Evolutionary conservation across 225 moss, liverwort and hornwort species (phyloP).

Genomic region (Polytrichum commune): DNA sequence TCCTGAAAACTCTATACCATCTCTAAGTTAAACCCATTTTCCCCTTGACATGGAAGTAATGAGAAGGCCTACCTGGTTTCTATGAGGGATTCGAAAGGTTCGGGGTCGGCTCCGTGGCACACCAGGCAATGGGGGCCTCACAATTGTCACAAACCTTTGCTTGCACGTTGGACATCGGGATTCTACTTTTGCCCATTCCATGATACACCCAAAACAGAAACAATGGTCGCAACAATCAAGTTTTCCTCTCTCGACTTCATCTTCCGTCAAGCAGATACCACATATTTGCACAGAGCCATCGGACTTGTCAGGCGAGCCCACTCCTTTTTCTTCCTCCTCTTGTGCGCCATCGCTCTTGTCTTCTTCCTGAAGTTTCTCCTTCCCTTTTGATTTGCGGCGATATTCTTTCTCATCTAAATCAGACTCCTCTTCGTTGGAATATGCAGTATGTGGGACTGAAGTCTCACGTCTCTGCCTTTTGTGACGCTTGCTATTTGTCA

Average conservation of each 20-base stretch:
- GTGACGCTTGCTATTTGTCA: slow-evolving; percentile 38
- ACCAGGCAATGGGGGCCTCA: slow-evolving; percentile 52
- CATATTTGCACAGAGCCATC: slow-evolving; percentile 56
- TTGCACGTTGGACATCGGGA: slow-evolving; percentile 94
- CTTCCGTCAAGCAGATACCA: slow-evolving; percentile 90
- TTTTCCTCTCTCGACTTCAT: slow-evolving; percentile 79
- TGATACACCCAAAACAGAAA: slow-evolving; percentile 94
- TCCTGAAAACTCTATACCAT: too few relatives aligned
- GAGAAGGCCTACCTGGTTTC: slow-evolving; percentile 60
- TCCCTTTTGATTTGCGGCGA: slow-evolving; percentile 41
- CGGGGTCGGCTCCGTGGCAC: slow-evolving; percentile 75
- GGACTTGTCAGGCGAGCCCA: slow-evolving; percentile 15
- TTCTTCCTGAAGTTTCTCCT: slow-evolving; percentile 38
- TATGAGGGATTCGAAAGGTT: slow-evolving; percentile 72
- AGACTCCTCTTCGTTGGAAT: slow-evolving; percentile 31
- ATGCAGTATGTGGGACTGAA: slow-evolving; percentile 25
- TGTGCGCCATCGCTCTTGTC: slow-evolving; percentile 16
- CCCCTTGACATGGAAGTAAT: too few relatives aligned
- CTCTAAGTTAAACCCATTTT: too few relatives aligned
- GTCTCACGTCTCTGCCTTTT: slow-evolving; percentile 40
- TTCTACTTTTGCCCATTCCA: slow-evolving; percentile 98
- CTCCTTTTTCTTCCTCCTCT: slow-evolving; percentile 29
- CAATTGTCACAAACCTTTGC: slow-evolving; percentile 78
- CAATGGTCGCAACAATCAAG: slow-evolving; percentile 95
- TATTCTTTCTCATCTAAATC: slow-evolving; percentile 30